Base-by-base conservation (phyloP, 441 rosid genomes). In the Populus hybrid region DNA sequence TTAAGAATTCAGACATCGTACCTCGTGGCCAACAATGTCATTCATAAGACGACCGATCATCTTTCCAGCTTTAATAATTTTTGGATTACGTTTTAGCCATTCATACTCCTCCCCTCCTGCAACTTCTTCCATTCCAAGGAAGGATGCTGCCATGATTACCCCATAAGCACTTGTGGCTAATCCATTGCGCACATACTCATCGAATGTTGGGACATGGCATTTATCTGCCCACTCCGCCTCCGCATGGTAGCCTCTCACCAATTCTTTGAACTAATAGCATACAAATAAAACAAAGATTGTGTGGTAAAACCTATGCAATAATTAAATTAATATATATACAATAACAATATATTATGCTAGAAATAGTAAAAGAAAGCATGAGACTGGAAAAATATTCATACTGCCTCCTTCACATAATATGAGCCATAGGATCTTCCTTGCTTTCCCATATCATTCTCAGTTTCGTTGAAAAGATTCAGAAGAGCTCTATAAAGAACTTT, bases 21-120 rank as follows among this genome's bases (percentile, higher is more conserved):
- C 54, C 54, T 46, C 54, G 14, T 46, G 54, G 54, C 54, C 6
- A 6, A 1, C 54, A 11, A 46, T 46, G 2, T 46, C 54, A 46
- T 73, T 76, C 77, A 70, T 73, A 5, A 77, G 72, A 16, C 80
- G n/a, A 18, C 67, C 18, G 7, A 68, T 50, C 1, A 76, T 76
- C 35, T 28, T 28, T 28, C 30, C 30, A 28, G 30, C 30, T 28
- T 28, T 28, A 28, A 28, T 28, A 28, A 28, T 28, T 28, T 28
- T 28, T 28, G 30, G 30, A 28, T 28, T 28, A 28, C 30, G 2
- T 28, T 28, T 28, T 28, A 28, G 30, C 30, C 30, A 28, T 28
- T 28, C 30, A 28, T 28, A 28, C 30, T 28, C 30, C 30, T 28
- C 30, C 30, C 30, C 30, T 28, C 30, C 30, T 28, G 30, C 30